Evolutionary conservation across 2,329 filamentous ascomycete species (phyloP), one percentile per base, ranked within the genome.

Genomic region (Arthrinium puccinioides): DNA sequence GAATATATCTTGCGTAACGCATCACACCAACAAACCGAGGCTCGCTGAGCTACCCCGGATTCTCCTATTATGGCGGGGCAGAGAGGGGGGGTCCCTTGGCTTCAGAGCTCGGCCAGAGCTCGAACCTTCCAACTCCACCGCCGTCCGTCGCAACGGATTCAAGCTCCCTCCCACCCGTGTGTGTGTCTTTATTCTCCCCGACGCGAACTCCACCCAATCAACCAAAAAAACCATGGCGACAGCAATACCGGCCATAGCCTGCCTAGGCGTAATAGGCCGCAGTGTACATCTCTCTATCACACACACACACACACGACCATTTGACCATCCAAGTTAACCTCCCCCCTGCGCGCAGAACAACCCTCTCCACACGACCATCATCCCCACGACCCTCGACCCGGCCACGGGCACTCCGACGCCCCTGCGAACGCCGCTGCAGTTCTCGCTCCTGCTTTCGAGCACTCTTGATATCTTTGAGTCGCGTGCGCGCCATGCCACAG

Each of bases 391-490:
- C 48, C 70, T 36, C 18, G 40, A 42, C 37, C 23, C 40, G 21
- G 21, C 35, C 25, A 71, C 69, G 48, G 66, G 70, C 60, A 66
- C 63, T 38, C 66, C 69, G 49, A 54, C 62, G 7, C 74, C 76
- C 24, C 66, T 84, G 46, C 80, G 82, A 51, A 83, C 82, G 14
- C 72, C 79, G n/a, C 76, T 97, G 9, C 87, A 95, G 57, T 96
- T 92, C 68, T 87, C 85, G 24, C 88, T 97, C 52, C 76, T 96
- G 33, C 79, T 97, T 44, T 92, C 88, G 48, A 85, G 84, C 41
- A 92, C 86, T 40, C 83, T 98, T 48, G 92, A 98, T 63, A 81
- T 97, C 47, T 96, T 98, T 62, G 87, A 92, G 52, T 78, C 89
- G 42, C 87, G 88, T 40, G 74, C 86, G 47, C 82, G 83, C 37